Conservation (phyloP, 2,329 filamentous ascomycete genomes). For the Stagonosporopsis rhizophila region DNA sequence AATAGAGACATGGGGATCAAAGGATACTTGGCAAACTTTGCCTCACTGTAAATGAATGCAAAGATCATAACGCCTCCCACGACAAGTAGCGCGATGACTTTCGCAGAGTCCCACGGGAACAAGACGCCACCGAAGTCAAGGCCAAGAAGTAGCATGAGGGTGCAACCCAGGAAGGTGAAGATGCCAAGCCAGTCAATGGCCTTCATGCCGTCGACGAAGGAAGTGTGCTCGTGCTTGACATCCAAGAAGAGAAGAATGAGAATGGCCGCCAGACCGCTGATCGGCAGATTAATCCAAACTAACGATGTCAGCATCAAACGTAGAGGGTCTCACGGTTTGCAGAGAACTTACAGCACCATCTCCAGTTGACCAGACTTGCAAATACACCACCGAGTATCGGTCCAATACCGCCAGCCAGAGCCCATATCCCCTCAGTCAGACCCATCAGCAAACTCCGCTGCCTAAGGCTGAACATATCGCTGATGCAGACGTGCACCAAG, state of each 20-base stretch:
- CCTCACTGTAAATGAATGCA: conserved; percentile 68
- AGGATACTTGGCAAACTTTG: conserved; percentile 68
- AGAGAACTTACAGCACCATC: conserved; percentile 56
- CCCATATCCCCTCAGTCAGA: conserved; percentile 62
- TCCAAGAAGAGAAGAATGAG: conserved; percentile 62
- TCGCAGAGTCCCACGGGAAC: conserved; percentile 62
- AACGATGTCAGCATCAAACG: not conserved
- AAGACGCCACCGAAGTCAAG: conserved; percentile 62
- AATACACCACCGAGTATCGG: conserved; percentile 63
- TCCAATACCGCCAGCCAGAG: conserved; percentile 60
- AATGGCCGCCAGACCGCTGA: conserved; percentile 57
- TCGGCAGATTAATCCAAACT: conserved; percentile 64
- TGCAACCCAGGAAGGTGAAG: conserved; percentile 59
- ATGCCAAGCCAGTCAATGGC: conserved; percentile 64
- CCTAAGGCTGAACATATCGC: conserved; percentile 68
- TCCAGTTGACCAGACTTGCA: conserved; percentile 55
- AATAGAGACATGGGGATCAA: conserved; percentile 74
- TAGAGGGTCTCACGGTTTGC: too few relatives aligned
- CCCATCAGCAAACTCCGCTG: conserved; percentile 59
- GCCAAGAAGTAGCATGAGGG: conserved; percentile 60
- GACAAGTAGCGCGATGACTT: conserved; percentile 63
- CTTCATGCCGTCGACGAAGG: conserved; percentile 55
- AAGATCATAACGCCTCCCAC: conserved; percentile 58
- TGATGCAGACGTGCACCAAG: conserved; percentile 68
- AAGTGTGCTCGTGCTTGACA: conserved; percentile 62